Base-by-base conservation (phyloP, 1,284 basidiomycete genomes). In the Trametes polyzona region DNA sequence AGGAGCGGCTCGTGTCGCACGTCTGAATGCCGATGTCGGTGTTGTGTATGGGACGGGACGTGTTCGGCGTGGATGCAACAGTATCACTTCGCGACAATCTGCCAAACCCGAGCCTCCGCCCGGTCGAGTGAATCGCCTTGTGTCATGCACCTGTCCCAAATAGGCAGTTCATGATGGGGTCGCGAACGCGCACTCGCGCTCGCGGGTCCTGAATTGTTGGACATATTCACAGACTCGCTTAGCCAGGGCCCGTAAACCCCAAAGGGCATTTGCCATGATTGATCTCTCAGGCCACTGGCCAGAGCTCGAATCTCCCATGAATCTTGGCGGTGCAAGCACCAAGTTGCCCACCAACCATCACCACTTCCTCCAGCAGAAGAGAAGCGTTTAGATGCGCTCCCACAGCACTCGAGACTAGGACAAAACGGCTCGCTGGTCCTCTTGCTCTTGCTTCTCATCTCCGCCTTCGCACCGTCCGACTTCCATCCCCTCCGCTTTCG, bases 51-150 rank as follows among this genome's bases (percentile, higher is more conserved):
- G 26, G 47, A 32, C 30, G 35, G 26, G 58, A 55, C 55, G 59
- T 57, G 39, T 46, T 41, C 40, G 62, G 53, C 55, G 53, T 42
- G 52, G 55, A 33, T 42, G 29, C 40, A 37, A 51, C 59, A 58
- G 47, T 23, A 52, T 59, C 58, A 52, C 62, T 63, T 63, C 62
- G 59, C 59, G 55, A 63, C 62, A 61, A 63, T 63, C 62, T 63
- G 62, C 62, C 62, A 63, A 58, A 59, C 52, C 50, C 51, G 50
- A 47, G 46, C 39, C 46, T 24, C 19, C 11, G 51, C 33, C 35
- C 24, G 58, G 58, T 52, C 47, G 44, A 30, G 53, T 44, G 59
- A 61, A 63, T 61, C 62, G 55, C 58, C 56, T 58, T 58, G 50
- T 58, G 56, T 52, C 53, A 58, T 40, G 54, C 47, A 50, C 23